Evolutionary conservation across 1,139 yeast genomes (phyloP).

Genomic region (Geotrichum histeridarum): DNA sequence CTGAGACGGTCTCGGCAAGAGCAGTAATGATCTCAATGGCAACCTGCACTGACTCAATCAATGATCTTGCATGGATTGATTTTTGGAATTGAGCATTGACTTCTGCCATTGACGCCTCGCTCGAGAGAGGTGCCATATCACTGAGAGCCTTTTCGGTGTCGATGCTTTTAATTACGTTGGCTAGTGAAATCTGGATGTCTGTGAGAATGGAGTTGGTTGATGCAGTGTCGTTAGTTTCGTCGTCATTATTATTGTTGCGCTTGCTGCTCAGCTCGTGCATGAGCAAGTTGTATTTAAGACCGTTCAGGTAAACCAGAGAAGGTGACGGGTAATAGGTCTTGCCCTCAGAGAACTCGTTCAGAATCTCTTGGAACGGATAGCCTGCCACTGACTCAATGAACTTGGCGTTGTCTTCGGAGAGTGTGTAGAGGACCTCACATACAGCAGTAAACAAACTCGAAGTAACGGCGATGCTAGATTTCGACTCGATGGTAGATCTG

Average conservation of each 20-base stretch:
- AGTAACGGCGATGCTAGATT: not conserved
- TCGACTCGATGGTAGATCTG: constrained; percentile 8
- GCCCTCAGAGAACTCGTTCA: constrained; percentile 10
- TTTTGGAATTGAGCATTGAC: constrained; percentile 42
- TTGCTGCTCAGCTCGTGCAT: constrained; percentile 1
- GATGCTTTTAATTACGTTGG: constrained; percentile 31
- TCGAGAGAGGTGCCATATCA: constrained; percentile 34
- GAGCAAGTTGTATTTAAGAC: constrained; percentile 26
- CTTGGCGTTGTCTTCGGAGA: constrained; percentile 28
- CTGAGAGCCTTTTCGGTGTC: constrained; percentile 43
- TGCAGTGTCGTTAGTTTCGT: not conserved
- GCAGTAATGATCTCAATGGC: constrained; percentile 73
- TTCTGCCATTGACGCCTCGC: constrained; percentile 24
- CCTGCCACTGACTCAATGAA: constrained; percentile 18
- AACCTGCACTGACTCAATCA: constrained; percentile 58
- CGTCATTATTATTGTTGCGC: not conserved
- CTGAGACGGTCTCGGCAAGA: constrained; percentile 54
- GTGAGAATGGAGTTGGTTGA: constrained; percentile 24
- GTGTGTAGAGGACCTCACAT: constrained; percentile 26
- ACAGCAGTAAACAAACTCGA: constrained; percentile 20
- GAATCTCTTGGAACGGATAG: constrained; percentile 13
- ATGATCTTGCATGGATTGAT: constrained; percentile 46
- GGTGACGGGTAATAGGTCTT: constrained; percentile 19
- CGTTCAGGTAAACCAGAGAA: constrained; percentile 28
- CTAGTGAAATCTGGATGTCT: constrained; percentile 26